phyloP scores from a whole-genome alignment of 164 flowering plant species.

The Sextonia rubra region DNA sequence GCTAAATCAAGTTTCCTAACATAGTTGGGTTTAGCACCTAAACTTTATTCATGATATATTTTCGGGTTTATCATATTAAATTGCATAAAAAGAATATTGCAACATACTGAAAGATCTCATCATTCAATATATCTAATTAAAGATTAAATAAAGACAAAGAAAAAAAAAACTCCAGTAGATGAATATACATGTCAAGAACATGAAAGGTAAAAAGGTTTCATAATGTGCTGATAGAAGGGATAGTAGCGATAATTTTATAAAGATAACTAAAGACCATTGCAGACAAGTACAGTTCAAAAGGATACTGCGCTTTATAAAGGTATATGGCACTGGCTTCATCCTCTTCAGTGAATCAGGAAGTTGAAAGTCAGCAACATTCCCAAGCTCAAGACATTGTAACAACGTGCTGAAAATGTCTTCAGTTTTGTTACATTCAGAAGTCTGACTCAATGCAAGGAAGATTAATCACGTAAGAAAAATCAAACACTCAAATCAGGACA shows the following conservation, averaged over 20 bases:
- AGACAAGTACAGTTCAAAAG: constrained; percentile 12
- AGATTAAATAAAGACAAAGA: too few species aligned
- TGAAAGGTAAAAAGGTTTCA: not conserved
- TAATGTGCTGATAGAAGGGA: not conserved
- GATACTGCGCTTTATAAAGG: constrained; percentile 81
- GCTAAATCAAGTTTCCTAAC: too few species aligned
- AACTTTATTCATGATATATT: too few species aligned
- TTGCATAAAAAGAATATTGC: too few species aligned
- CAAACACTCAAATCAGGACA: not conserved
- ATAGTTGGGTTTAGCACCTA: too few species aligned
- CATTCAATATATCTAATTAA: too few species aligned
- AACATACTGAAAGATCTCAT: too few species aligned
- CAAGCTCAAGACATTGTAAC: constrained; percentile 36
- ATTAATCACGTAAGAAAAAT: not conserved
- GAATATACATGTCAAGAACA: not conserved
- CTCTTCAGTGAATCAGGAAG: constrained; percentile 67
- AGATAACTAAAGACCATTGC: not conserved
- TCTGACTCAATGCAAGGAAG: constrained; percentile 20
- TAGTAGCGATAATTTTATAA: not conserved
- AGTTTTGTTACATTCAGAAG: constrained; percentile 21
- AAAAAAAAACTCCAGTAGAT: too few species aligned
- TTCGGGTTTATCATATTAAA: too few species aligned
- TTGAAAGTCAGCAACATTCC: constrained; percentile 64
- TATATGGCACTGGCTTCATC: constrained; percentile 46
- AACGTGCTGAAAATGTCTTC: constrained; percentile 47